Evolutionary conservation across 257 asterid genomes (phyloP).

Genomic region (Agastache rugosa): DNA sequence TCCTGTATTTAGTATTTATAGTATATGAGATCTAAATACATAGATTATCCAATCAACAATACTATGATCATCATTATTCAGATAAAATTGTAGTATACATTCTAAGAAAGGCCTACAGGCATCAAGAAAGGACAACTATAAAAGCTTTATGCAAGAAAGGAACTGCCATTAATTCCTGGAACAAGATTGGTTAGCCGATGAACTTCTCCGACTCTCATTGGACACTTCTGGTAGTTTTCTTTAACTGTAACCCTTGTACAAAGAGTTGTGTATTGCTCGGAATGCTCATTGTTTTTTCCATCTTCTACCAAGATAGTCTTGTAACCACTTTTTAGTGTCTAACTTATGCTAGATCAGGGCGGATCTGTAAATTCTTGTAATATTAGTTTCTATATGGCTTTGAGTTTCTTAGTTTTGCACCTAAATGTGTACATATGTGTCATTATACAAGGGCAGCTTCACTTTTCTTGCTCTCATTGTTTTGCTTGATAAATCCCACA

Average conservation of each 20-base stretch:
- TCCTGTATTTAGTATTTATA: neutral
- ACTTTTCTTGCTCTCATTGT: conserved; percentile 37
- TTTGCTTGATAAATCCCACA: conserved; percentile 65
- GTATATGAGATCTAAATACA: conserved; percentile 1
- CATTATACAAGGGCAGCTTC: conserved; percentile 65
- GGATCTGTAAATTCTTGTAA: conserved; percentile 20
- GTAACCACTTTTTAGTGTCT: conserved; percentile 19
- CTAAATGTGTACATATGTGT: conserved; percentile 2
- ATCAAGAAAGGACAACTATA: conserved; percentile 3
- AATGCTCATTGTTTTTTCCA: conserved; percentile 12
- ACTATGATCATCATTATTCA: conserved; percentile 19
- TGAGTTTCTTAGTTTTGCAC: conserved; percentile 12
- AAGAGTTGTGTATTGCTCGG: conserved; percentile 21
- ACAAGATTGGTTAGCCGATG: conserved; percentile 20
- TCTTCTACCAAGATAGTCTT: conserved; percentile 23
- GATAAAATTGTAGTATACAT: neutral
- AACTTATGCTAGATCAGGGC: conserved; percentile 33
- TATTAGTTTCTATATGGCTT: conserved; percentile 22
- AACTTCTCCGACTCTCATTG: conserved; percentile 26
- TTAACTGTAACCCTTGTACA: conserved; percentile 22
- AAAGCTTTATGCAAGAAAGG: conserved; percentile 35
- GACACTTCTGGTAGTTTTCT: conserved; percentile 31
- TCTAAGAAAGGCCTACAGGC: conserved; percentile 7
- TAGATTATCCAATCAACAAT: conserved; percentile 10
- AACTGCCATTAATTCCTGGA: conserved; percentile 23